phyloP scores from a whole-genome alignment of 176 grass and related monocot species.

The Panicum miliaceum region DNA sequence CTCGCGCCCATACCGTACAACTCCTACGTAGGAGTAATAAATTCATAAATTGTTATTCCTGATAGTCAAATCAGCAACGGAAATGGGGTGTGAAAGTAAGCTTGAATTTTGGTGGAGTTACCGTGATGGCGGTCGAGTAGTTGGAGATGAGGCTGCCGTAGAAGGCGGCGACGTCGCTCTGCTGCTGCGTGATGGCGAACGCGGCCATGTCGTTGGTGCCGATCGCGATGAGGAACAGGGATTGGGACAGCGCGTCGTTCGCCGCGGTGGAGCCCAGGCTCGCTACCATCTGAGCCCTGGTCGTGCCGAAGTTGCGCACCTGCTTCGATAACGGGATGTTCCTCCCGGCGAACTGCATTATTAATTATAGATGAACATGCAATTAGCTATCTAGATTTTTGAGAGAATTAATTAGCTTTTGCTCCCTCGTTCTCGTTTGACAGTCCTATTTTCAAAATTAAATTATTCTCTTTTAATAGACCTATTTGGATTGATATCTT shows the following conservation, averaged over 20 bases:
- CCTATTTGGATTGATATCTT: too few species aligned
- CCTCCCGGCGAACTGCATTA: background rate
- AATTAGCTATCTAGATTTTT: too few species aligned
- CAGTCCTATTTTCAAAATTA: too few species aligned
- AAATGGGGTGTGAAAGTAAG: too few species aligned
- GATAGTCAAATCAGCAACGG: too few species aligned
- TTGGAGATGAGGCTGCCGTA: constrained; percentile 27
- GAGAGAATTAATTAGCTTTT: too few species aligned
- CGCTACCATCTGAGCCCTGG: constrained; percentile 21
- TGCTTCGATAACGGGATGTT: constrained; percentile 49
- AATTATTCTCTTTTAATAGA: too few species aligned
- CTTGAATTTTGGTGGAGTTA: background rate
- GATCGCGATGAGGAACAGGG: constrained; percentile 33
- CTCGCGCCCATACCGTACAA: constrained; percentile 42
- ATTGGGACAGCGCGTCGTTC: constrained; percentile 1
- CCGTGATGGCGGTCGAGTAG: constrained; percentile 22
- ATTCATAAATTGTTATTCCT: background rate
- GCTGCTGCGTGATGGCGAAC: background rate
- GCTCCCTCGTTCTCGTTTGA: too few species aligned
- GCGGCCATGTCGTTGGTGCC: constrained; percentile 41
- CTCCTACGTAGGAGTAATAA: background rate
- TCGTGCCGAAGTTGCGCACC: constrained; percentile 6
- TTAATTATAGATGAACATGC: too few species aligned
- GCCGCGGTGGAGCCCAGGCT: background rate
- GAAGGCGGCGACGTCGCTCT: background rate